Evolutionary conservation across 495 filamentous ascomycete species (phyloP).

Genomic region (Talaromyces thailandensis): DNA sequence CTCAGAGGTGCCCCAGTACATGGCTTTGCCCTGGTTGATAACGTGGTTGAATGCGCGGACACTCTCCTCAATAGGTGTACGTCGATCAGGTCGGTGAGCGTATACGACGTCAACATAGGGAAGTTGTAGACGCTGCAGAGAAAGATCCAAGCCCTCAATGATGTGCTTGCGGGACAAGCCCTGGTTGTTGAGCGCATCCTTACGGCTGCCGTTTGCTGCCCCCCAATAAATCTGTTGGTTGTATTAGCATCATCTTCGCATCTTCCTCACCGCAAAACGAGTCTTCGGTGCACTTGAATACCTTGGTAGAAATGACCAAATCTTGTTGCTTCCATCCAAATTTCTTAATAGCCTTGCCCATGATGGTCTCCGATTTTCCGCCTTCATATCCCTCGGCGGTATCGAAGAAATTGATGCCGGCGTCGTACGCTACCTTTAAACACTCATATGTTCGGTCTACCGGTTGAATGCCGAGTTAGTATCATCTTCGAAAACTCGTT

Average conservation of each 20-base stretch:
- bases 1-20: slow-evolving; percentile 90
- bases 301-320: slow-evolving; percentile 76
- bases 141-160: slow-evolving; percentile 57
- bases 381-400: slow-evolving; percentile 48
- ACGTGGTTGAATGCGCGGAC: slow-evolving; percentile 79
- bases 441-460: slow-evolving; percentile 55
- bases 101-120: slow-evolving; percentile 71
- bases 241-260: not conserved
- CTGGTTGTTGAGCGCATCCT: slow-evolving; percentile 48
- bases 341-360: slow-evolving; percentile 59
- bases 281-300: slow-evolving; percentile 15
- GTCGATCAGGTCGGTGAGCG: slow-evolving; percentile 73
- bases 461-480: not conserved
- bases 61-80: slow-evolving; percentile 79
- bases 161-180: slow-evolving; percentile 80
- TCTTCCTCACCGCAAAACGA: not conserved
- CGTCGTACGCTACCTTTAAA: slow-evolving; percentile 68
- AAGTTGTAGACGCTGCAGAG: slow-evolving; percentile 60
- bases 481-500: not conserved
- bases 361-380: slow-evolving; percentile 64
- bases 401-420: slow-evolving; percentile 68
- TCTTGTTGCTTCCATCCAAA: slow-evolving; percentile 66
- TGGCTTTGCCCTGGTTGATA: slow-evolving; percentile 66
- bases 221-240: slow-evolving; percentile 52
- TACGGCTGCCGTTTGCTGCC: slow-evolving; percentile 44